Conservation (phyloP, 305 asterid genomes). For the Fraxinus greggii region DNA sequence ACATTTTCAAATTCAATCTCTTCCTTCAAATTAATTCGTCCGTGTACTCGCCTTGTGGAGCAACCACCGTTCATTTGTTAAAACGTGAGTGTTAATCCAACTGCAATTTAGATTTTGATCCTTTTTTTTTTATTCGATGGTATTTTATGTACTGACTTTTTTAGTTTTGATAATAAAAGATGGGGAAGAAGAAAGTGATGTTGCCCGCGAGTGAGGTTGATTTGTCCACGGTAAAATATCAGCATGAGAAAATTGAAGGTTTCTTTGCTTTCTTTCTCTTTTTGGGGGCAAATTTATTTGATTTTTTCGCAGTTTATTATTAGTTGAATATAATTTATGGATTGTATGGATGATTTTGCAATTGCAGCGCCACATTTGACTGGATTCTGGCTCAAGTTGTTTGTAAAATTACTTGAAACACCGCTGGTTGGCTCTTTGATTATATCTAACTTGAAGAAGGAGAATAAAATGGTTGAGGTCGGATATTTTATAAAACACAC, state of each 20-base stretch:
- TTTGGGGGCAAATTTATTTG: background rate
- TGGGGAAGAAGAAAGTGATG: slow-evolving; percentile 81
- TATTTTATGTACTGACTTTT: background rate
- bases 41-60: background rate
- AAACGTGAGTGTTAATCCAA: background rate
- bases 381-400: slow-evolving; percentile 62
- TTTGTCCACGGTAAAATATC: slow-evolving; percentile 56
- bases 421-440: slow-evolving; percentile 68
- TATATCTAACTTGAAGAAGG: slow-evolving; percentile 49
- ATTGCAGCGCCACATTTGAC: slow-evolving; percentile 90
- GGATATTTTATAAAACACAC: background rate
- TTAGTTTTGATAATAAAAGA: slow-evolving; percentile 15
- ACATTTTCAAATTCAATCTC: background rate
- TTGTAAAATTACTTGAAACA: slow-evolving; percentile 61
- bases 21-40: background rate
- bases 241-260: slow-evolving; percentile 68
- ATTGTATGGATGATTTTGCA: slow-evolving; percentile 1
- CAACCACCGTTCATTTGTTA: background rate
- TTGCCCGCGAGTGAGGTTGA: slow-evolving; percentile 74
- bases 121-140: background rate
- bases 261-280: background rate
- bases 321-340: background rate
- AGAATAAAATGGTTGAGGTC: slow-evolving; percentile 72
- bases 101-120: background rate
- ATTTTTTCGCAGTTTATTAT: background rate